Conservation (phyloP, 2,329 filamentous ascomycete species). For the Biscogniauxia sp. region DNA sequence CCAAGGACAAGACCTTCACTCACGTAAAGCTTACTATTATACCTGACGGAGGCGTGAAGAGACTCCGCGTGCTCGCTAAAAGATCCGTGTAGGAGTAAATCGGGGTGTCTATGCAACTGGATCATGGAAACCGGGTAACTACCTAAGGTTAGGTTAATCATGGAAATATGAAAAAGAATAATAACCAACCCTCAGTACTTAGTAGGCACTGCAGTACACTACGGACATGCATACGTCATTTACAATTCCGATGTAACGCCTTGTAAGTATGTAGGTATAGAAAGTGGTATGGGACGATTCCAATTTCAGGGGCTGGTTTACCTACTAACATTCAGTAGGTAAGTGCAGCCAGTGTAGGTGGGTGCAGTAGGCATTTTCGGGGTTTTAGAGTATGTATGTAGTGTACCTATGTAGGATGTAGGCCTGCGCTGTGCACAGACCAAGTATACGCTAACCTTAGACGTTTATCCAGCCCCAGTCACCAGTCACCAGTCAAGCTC, state of each 20-base stretch:
- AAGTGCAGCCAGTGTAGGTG: too few species aligned
- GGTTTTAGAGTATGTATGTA: not conserved
- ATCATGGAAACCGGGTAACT: not conserved
- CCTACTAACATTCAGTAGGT: too few species aligned
- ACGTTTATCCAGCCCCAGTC: too few species aligned
- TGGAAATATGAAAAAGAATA: too few species aligned
- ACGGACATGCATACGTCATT: not conserved
- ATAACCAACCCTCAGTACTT: too few species aligned
- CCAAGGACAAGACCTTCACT: conserved; percentile 62
- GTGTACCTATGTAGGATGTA: too few species aligned
- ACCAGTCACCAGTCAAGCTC: too few species aligned
- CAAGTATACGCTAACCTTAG: too few species aligned
- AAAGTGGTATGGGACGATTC: too few species aligned
- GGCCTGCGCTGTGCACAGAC: not conserved
- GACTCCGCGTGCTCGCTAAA: conserved; percentile 73
- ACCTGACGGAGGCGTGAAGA: conserved; percentile 89
- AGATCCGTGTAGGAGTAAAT: conserved; percentile 36
- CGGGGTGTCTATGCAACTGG: not conserved
- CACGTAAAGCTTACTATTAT: conserved; percentile 91
- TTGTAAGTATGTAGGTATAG: not conserved
- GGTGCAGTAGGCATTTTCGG: not conserved
- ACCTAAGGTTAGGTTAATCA: too few species aligned
- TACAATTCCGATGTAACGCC: not conserved
- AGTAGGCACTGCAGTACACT: too few species aligned
- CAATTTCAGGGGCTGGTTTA: not conserved